phyloP scores from a whole-genome alignment of 495 filamentous ascomycete genomes.

The Penicillium paxilli region DNA sequence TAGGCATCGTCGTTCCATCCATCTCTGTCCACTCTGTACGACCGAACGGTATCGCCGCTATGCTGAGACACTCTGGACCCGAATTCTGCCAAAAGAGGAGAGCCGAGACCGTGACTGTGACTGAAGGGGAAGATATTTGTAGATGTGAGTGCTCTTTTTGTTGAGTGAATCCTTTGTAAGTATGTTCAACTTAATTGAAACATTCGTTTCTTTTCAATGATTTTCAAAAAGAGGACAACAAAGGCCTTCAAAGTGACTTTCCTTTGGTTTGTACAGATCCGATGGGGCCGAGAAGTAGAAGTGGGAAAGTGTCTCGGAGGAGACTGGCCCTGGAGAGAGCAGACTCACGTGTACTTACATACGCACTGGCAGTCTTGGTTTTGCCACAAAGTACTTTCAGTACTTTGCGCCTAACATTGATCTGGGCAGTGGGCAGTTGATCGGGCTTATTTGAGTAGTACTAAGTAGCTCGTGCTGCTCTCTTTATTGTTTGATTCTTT shows the following conservation, averaged over 20 bases:
- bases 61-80: conserved; percentile 4
- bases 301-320: not conserved
- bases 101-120: too few species aligned
- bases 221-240: too few species aligned
- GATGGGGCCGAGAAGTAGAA: not conserved
- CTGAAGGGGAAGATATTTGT: too few species aligned
- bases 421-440: too few species aligned
- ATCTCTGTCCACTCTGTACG: not conserved
- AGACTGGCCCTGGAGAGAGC: not conserved
- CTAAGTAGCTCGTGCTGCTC: too few species aligned
- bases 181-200: too few species aligned
- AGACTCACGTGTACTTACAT: conserved; percentile 13
- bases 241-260: not conserved
- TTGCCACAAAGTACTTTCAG: conserved; percentile 5
- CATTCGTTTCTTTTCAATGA: too few species aligned
- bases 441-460: too few species aligned
- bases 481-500: too few species aligned
- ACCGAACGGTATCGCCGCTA: conserved; percentile 1
- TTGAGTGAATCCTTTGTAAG: too few species aligned
- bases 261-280: not conserved
- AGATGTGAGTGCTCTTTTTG: too few species aligned
- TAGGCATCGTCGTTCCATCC: not conserved
- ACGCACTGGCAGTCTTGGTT: too few species aligned
- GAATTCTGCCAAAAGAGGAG: conserved; percentile 2
- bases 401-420: conserved; percentile 1